Conservation (phyloP, 78 protist species). For the Dictyostelium firmibasis region DNA sequence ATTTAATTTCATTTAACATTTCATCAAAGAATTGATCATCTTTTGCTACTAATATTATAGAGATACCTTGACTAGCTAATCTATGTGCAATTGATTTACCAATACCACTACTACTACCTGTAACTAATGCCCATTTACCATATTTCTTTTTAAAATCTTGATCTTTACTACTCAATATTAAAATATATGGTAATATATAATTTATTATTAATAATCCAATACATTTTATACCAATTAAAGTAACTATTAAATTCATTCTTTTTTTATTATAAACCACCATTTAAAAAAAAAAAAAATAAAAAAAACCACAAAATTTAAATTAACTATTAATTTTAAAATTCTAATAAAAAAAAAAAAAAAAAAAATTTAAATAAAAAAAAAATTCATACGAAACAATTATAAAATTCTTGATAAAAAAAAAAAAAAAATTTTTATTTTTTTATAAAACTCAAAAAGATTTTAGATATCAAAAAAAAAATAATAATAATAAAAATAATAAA, state of each 20-base stretch:
- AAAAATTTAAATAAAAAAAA: too few species aligned
- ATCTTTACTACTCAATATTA: not conserved
- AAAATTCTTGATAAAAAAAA: too few species aligned
- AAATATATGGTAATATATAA: not conserved
- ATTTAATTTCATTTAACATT: not conserved
- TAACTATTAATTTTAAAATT: too few species aligned
- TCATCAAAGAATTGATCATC: not conserved
- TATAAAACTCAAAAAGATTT: too few species aligned
- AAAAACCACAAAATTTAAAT: too few species aligned
- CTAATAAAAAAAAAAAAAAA: too few species aligned
- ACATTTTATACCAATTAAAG: not conserved
- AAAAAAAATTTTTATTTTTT: too few species aligned
- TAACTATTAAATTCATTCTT: not conserved
- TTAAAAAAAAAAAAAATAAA: not conserved
- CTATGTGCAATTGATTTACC: constrained; percentile 12
- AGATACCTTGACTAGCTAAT: constrained; percentile 12
- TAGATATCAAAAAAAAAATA: too few species aligned
- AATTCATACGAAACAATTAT: too few species aligned
- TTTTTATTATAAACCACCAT: not conserved
- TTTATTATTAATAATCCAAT: not conserved
- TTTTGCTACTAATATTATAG: not conserved
- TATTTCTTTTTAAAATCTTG: constrained; percentile 26
- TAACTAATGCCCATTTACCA: constrained; percentile 57
- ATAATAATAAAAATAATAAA: too few species aligned
- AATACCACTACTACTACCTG: constrained; percentile 58